phyloP scores from a whole-genome alignment of 2,329 filamentous ascomycete species.

The Aphanoascus verrucosus region DNA sequence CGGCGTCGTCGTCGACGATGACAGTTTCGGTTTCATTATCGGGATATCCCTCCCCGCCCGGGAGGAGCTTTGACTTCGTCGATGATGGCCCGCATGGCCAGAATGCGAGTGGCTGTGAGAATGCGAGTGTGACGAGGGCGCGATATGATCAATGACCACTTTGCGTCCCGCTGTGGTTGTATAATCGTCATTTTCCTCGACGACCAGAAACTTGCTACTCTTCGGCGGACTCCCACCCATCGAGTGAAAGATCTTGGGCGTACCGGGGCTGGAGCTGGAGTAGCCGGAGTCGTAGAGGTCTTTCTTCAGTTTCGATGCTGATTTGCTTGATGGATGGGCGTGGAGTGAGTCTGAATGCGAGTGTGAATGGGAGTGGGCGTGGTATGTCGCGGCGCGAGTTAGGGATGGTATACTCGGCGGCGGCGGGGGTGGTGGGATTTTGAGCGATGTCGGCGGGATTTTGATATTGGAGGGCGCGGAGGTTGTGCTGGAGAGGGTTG shows the following conservation, averaged over 20 bases:
- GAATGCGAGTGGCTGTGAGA: no score
- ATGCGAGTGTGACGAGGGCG: background rate
- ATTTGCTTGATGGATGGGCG: slow-evolving; percentile 23
- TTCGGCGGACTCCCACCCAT: slow-evolving; percentile 26
- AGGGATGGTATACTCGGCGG: no score
- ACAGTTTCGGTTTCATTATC: slow-evolving; percentile 15
- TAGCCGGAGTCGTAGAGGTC: slow-evolving; percentile 37
- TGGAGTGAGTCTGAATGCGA: slow-evolving; percentile 21
- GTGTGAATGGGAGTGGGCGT: slow-evolving; percentile 24
- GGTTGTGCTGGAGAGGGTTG: slow-evolving; percentile 28
- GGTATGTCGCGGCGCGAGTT: slow-evolving; percentile 26
- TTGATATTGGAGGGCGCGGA: slow-evolving; percentile 28
- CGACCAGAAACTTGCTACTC: slow-evolving; percentile 26
- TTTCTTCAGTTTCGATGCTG: slow-evolving; percentile 30
- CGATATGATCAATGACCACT: slow-evolving; percentile 22
- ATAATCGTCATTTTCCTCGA: slow-evolving; percentile 21
- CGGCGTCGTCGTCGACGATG: slow-evolving; percentile 17
- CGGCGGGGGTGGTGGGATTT: slow-evolving; percentile 26
- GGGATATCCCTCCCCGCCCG: slow-evolving; percentile 22
- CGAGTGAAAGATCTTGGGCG: slow-evolving; percentile 29
- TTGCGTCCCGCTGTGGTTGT: slow-evolving; percentile 11
- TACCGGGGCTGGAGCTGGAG: slow-evolving; percentile 31
- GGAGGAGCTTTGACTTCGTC: slow-evolving; percentile 16
- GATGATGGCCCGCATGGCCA: no score
- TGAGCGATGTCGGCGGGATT: slow-evolving; percentile 17